Evolutionary conservation across 495 filamentous ascomycete species (phyloP).

Genomic region (Lentithecium fluviatile): DNA sequence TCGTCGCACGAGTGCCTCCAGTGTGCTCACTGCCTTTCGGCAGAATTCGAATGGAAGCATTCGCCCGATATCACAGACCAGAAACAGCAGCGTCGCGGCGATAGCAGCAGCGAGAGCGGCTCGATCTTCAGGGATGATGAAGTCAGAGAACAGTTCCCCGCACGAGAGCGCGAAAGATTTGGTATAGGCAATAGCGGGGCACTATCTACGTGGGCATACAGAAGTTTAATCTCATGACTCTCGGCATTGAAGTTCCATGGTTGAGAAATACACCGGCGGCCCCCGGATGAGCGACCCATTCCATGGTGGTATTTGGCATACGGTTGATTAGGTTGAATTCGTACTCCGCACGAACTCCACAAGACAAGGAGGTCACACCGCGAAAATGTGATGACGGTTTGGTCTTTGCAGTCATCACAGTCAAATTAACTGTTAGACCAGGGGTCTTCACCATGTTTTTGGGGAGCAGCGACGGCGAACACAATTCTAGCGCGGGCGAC

Average conservation of each 20-base stretch:
- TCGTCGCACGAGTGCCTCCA: conserved; percentile 22
- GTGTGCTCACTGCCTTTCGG: conserved; percentile 22
- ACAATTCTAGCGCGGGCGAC: background rate
- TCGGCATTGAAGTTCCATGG: too few relatives aligned
- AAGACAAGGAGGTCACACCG: too few relatives aligned
- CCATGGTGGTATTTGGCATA: too few relatives aligned
- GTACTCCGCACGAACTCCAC: too few relatives aligned
- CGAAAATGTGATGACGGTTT: too few relatives aligned
- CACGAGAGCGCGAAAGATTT: background rate
- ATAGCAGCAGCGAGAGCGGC: conserved; percentile 12
- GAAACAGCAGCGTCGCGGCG: conserved; percentile 19
- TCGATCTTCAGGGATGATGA: conserved; percentile 1
- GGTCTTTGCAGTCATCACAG: too few relatives aligned
- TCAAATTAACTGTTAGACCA: background rate
- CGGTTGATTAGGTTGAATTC: too few relatives aligned
- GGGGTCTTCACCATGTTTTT: background rate
- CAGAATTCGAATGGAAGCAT: conserved; percentile 2
- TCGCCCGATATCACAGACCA: conserved; percentile 8
- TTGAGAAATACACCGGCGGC: too few relatives aligned
- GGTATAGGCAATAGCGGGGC: too few relatives aligned
- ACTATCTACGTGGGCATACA: too few relatives aligned
- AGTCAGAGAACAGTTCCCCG: background rate
- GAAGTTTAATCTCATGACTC: too few relatives aligned
- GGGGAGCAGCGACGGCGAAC: background rate
- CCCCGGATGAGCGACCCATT: too few relatives aligned